Evolutionary conservation across 1,284 basidiomycete species (phyloP).

Genomic region (Takashimella tepidaria): DNA sequence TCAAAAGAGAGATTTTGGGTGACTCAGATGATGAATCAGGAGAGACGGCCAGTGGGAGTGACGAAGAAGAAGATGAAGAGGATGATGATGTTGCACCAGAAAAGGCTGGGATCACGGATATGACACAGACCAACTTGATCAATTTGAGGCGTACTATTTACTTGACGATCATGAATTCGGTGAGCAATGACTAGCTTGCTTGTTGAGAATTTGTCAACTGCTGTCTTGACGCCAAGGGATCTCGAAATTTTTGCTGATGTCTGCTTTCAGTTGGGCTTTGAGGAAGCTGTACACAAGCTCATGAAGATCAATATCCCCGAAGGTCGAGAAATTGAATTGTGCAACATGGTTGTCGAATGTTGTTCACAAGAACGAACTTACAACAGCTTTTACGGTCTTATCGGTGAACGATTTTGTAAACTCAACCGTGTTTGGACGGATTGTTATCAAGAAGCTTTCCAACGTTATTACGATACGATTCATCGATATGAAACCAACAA

Average conservation of each 20-base stretch:
- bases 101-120: conserved; percentile 87
- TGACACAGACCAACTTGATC: conserved; percentile 90
- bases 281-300: conserved; percentile 97
- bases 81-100: conserved; percentile 60
- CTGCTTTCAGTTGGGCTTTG: conserved; percentile 66
- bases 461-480: conserved; percentile 89
- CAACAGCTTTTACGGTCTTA: conserved; percentile 89
- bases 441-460: conserved; percentile 79
- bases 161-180: conserved; percentile 94
- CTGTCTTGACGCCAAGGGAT: too few relatives aligned
- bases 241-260: too few relatives aligned
- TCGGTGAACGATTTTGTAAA: conserved; percentile 95
- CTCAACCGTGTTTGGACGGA: conserved; percentile 92
- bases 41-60: conserved; percentile 63
- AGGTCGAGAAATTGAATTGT: conserved; percentile 92
- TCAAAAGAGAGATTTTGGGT: conserved; percentile 91
- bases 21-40: conserved; percentile 51
- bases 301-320: conserved; percentile 87
- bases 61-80: conserved; percentile 59
- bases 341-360: conserved; percentile 99
- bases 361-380: conserved; percentile 99
- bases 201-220: too few relatives aligned
- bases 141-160: conserved; percentile 93
- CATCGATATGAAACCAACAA: conserved; percentile 99
- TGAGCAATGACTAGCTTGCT: conserved; percentile 17